A percentile compares a stretch with the other conserved stretches of the same genome.
Conservation (phyloP, 257 asterid species). For the Ilex asprella region DNA sequence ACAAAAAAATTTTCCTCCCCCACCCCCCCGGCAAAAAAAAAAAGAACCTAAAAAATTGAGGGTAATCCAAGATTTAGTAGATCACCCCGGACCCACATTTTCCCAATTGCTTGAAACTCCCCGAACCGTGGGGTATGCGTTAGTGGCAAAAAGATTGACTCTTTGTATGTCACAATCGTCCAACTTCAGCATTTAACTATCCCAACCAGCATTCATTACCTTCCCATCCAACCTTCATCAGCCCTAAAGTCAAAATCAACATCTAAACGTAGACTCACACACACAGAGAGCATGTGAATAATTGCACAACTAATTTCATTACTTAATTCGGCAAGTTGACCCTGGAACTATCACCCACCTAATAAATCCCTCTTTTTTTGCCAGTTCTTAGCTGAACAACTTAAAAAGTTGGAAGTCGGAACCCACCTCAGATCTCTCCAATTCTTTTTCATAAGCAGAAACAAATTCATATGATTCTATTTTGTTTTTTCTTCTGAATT, state of each 20-base stretch:
- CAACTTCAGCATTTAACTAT: slow-evolving; percentile 26
- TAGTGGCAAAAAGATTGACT: slow-evolving; percentile 1
- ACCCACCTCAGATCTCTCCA: slow-evolving; percentile 1
- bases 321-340: too few species aligned
- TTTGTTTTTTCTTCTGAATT: not conserved
- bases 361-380: too few species aligned
- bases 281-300: too few species aligned
- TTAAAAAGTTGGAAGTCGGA: not conserved
- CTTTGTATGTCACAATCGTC: slow-evolving; percentile 14
- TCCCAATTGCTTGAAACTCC: too few species aligned
- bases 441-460: not conserved
- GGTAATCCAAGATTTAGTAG: too few species aligned
- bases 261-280: too few species aligned
- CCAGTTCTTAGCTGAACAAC: too few species aligned
- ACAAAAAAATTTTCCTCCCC: too few species aligned
- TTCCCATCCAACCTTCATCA: not conserved
- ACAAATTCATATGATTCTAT: not conserved
- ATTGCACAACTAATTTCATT: too few species aligned
- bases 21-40: too few species aligned
- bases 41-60: too few species aligned
- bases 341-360: not conserved
- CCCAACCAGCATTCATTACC: slow-evolving; percentile 28
- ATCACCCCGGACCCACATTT: too few species aligned
- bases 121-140: not conserved
- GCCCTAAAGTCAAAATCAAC: not conserved